Evolutionary conservation across 2,329 filamentous ascomycete genomes (phyloP).

Genomic region (Aspergillus ochraceoroseus): DNA sequence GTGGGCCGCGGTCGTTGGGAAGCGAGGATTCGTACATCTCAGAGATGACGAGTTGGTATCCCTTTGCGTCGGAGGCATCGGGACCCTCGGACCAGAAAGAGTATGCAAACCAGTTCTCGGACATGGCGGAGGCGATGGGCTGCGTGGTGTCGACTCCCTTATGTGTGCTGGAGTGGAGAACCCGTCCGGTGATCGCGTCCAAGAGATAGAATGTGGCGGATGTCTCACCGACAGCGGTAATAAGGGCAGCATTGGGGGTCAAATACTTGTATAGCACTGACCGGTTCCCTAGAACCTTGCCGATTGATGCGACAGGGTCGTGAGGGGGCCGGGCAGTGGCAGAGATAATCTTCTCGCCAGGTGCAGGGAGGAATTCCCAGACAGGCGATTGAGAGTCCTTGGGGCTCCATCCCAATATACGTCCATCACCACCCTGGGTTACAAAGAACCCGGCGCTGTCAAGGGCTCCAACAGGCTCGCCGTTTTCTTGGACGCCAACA

Average conservation of each 20-base stretch:
- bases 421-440: slow-evolving; percentile 40
- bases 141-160: slow-evolving; percentile 68
- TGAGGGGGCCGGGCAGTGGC: slow-evolving; percentile 66
- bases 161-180: slow-evolving; percentile 68
- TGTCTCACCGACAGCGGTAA: slow-evolving; percentile 62
- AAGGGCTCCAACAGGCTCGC: slow-evolving; percentile 30
- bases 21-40: slow-evolving; percentile 85
- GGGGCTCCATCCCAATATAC: slow-evolving; percentile 43
- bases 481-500: slow-evolving; percentile 36
- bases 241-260: slow-evolving; percentile 75
- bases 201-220: slow-evolving; percentile 71
- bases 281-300: slow-evolving; percentile 83
- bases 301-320: slow-evolving; percentile 90
- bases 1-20: slow-evolving; percentile 76
- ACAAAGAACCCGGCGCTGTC: slow-evolving; percentile 38
- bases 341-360: slow-evolving; percentile 62
- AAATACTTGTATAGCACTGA: slow-evolving; percentile 97
- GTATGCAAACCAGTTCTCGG: slow-evolving; percentile 95
- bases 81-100: slow-evolving; percentile 61
- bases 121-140: slow-evolving; percentile 69
- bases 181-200: slow-evolving; percentile 76
- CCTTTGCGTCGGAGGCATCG: slow-evolving; percentile 57
- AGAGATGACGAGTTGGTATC: slow-evolving; percentile 77
- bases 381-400: slow-evolving; percentile 41
- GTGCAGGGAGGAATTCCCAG: slow-evolving; percentile 69